phyloP scores from a whole-genome alignment of 768 basidiomycete genomes.

The Terana coerulea region DNA sequence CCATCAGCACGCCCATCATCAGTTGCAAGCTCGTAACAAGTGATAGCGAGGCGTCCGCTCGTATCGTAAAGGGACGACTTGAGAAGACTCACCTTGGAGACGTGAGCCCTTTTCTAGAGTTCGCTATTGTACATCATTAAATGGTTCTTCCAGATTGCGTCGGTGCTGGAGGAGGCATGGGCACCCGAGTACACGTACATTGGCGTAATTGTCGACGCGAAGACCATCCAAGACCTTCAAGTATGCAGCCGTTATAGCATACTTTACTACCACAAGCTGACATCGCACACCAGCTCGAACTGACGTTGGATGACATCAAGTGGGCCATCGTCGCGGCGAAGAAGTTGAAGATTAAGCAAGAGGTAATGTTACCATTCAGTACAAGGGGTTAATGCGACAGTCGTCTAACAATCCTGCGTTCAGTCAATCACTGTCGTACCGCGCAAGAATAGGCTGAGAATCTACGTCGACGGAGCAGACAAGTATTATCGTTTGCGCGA shows the following conservation, averaged over 20 bases:
- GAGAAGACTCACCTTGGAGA: slow-evolving; percentile 95
- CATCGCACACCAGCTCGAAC: slow-evolving; percentile 61
- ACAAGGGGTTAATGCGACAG: no score
- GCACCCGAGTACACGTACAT: slow-evolving; percentile 90
- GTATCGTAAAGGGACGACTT: slow-evolving; percentile 94
- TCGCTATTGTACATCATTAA: no score
- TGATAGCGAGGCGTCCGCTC: slow-evolving; percentile 88
- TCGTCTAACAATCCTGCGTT: background rate
- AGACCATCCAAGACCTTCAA: slow-evolving; percentile 87
- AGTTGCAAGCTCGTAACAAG: slow-evolving; percentile 88
- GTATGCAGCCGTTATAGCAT: slow-evolving; percentile 32
- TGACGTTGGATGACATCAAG: slow-evolving; percentile 90
- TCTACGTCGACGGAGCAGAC: slow-evolving; percentile 74
- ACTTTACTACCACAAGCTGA: background rate
- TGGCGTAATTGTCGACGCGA: slow-evolving; percentile 85
- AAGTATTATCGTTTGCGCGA: slow-evolving; percentile 84
- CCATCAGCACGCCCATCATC: slow-evolving; percentile 97
- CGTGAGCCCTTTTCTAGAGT: slow-evolving; percentile 48
- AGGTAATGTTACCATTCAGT: slow-evolving; percentile 39
- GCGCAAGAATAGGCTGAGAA: slow-evolving; percentile 68
- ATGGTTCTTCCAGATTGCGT: slow-evolving; percentile 62
- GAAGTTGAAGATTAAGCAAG: slow-evolving; percentile 91
- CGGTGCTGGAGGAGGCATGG: slow-evolving; percentile 95
- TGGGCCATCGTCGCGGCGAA: slow-evolving; percentile 83
- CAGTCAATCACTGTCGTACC: slow-evolving; percentile 78